Percentiles rank a stretch among this genome's conserved stretches.
These are phyloP conservation scores for Phlegmacium glaucopus DNA, from an alignment of 768 basidiomycete genomes.

Conservation along the genomic window DNA sequence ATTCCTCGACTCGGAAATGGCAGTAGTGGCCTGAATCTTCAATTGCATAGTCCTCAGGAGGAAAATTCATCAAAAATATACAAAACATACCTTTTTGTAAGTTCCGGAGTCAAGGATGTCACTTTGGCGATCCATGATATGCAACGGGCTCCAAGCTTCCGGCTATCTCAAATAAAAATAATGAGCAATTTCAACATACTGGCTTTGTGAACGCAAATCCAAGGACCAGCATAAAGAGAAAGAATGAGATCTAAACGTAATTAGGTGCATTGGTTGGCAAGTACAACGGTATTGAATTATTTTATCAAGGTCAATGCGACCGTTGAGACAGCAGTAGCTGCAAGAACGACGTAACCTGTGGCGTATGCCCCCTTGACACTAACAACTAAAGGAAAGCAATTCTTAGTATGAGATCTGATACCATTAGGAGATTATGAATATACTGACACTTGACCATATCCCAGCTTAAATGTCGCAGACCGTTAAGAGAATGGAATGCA, in stretches of 20 bases:
- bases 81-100: no score
- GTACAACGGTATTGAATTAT: conserved; percentile 8
- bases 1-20: no score
- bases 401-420: not conserved
- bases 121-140: no score
- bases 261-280: not conserved
- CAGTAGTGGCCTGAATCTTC: no score
- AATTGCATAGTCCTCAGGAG: no score
- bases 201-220: no score
- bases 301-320: conserved; percentile 47
- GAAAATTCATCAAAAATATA: no score
- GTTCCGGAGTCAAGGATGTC: no score
- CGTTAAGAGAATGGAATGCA: conserved; percentile 89
- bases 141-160: no score
- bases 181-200: no score
- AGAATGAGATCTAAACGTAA: not conserved
- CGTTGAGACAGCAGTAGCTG: conserved; percentile 72
- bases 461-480: conserved; percentile 88
- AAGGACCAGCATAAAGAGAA: not conserved
- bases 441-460: conserved; percentile 76
- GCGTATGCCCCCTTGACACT: conserved; percentile 76
- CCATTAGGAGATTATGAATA: no score
- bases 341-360: conserved; percentile 83
- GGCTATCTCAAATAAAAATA: no score
- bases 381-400: conserved; percentile 50